Percentiles rank a stretch among this genome's conserved stretches.
phyloP scores from a whole-genome alignment of 441 rosid genomes.

The Euphorbia schlechtendalii region DNA sequence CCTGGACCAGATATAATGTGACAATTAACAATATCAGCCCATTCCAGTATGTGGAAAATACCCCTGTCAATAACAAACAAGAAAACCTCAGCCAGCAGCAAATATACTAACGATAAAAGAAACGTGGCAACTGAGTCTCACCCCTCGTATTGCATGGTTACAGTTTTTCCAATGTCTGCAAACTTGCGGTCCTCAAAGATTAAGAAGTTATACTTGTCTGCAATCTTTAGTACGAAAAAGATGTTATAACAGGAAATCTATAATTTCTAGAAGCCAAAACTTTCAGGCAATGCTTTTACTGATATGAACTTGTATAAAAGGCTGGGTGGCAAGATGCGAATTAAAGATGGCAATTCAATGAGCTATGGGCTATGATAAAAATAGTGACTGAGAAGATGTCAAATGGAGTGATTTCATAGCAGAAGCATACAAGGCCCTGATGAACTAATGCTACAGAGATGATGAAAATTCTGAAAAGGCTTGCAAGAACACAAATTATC shows the following conservation, averaged over 20 bases:
- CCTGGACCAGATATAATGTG: slow-evolving; percentile 92
- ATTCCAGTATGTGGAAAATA: slow-evolving; percentile 69
- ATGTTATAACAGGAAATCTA: slow-evolving; percentile 7
- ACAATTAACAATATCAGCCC: slow-evolving; percentile 92
- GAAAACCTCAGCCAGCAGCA: slow-evolving; percentile 2
- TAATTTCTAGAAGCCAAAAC: background rate
- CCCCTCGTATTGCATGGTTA: slow-evolving; percentile 98
- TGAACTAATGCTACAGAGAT: too few species aligned
- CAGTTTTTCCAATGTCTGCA: slow-evolving; percentile 96
- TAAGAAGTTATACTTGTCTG: slow-evolving; percentile 74
- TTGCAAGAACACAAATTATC: background rate
- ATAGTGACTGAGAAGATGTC: too few species aligned
- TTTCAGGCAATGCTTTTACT: background rate
- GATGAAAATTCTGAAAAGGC: too few species aligned
- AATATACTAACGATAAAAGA: background rate
- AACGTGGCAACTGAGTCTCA: slow-evolving; percentile 19
- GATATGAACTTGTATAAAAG: too few species aligned
- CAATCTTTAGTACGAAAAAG: slow-evolving; percentile 44
- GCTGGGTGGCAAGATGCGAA: too few species aligned
- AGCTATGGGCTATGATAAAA: too few species aligned
- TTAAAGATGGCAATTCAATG: too few species aligned
- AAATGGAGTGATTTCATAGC: too few species aligned
- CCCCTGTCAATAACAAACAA: slow-evolving; percentile 47
- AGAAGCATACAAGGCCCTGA: too few species aligned
- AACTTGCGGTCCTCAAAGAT: slow-evolving; percentile 95